Conservation (phyloP, 441 rosid genomes). For the Adansonia madagascariensis region DNA sequence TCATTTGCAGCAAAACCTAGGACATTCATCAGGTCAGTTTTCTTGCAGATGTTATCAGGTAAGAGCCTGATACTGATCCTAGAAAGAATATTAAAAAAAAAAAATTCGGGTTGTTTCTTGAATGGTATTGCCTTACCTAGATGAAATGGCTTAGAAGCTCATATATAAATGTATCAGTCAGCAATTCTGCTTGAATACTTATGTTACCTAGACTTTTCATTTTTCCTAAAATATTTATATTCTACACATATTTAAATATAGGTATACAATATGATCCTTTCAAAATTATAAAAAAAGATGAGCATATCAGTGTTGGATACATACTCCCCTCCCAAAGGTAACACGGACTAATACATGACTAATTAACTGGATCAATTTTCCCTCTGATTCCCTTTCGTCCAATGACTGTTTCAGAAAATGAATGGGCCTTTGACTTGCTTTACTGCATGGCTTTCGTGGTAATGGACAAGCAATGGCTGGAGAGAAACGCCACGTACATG, state of each 20-base stretch:
- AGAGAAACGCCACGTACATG: constrained; percentile 89
- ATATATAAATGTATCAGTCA: not conserved
- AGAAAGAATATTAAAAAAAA: not conserved
- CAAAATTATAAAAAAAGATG: too few relatives aligned
- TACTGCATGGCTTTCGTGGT: constrained; percentile 84
- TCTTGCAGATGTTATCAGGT: constrained; percentile 91
- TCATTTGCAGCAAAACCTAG: constrained; percentile 69
- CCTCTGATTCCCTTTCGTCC: too few relatives aligned
- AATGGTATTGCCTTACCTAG: too few relatives aligned
- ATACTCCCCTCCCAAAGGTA: too few relatives aligned
- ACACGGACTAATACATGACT: too few relatives aligned
- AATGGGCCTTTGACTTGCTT: constrained; percentile 91
- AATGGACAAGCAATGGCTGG: constrained; percentile 96
- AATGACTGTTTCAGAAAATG: constrained; percentile 52
- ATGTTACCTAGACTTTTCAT: too few relatives aligned
- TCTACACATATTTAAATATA: too few relatives aligned
- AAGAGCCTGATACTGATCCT: constrained; percentile 18
- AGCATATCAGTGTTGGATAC: too few relatives aligned
- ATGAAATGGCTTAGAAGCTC: not conserved
- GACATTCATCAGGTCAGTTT: constrained; percentile 70
- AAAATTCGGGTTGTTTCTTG: too few relatives aligned
- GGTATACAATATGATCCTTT: too few relatives aligned
- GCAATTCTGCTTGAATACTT: not conserved
- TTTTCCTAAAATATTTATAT: too few relatives aligned
- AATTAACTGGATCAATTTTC: constrained; percentile 1